Evolutionary conservation across 2,329 filamentous ascomycete genomes (phyloP).

Genomic region (Alternaria infectoria): DNA sequence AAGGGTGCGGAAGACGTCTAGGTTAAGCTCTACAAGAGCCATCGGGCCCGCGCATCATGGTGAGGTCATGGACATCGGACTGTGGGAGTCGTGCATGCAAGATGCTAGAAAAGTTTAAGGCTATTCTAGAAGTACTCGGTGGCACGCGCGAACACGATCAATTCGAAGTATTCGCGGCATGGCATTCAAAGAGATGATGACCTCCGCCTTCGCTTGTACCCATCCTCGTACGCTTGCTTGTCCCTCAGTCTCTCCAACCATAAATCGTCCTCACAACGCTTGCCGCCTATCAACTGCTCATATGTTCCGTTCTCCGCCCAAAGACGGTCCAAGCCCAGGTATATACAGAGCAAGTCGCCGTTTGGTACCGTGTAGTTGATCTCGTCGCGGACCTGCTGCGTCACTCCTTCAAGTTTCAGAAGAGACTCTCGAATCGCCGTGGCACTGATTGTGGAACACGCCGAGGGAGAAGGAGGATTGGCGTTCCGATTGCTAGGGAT

Average conservation of each 20-base stretch:
- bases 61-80: background rate
- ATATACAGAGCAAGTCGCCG: background rate
- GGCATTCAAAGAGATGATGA: background rate
- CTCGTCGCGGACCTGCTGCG: background rate
- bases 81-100: background rate
- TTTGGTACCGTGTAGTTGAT: background rate
- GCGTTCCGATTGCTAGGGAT: background rate
- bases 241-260: background rate
- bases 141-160: background rate
- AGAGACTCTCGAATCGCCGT: background rate
- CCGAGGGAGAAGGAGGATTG: background rate
- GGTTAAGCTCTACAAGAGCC: background rate
- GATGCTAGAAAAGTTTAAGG: background rate
- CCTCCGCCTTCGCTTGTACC: background rate
- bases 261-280: background rate
- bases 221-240: background rate
- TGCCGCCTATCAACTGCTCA: background rate
- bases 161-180: background rate
- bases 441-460: background rate
- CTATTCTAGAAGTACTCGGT: background rate
- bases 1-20: slow-evolving; percentile 5
- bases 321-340: background rate
- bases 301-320: background rate
- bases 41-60: background rate
- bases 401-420: background rate